Base-by-base conservation (phyloP, 2,329 filamentous ascomycete species). In the Microcera coccophila region DNA sequence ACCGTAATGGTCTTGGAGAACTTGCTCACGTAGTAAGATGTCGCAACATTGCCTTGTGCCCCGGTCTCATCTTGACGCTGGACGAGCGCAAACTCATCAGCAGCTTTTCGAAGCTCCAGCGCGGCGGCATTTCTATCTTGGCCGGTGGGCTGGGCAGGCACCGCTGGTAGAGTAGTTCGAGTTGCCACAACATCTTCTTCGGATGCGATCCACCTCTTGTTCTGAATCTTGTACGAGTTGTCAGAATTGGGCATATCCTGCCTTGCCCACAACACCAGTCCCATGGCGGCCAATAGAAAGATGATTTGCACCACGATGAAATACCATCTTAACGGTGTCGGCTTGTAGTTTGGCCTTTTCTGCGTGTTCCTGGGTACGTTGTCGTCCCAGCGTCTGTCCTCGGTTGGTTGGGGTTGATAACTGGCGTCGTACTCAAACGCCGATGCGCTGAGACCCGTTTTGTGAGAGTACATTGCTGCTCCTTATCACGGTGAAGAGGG, bases 251-350 rank as follows among this genome's bases (percentile, higher is more conserved):
- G 55, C 55, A 59, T 59, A 17, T 44, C 37, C 18, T 49, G 35
- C 32, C 48, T 45, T 5, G 55, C 56, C 50, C 52, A 59, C 10
- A 57, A 22, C 8, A 57, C 48, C 4, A 59, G 41, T 5, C 52
- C 56, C 52, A 56, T 53, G 3, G 45, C 41, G 2, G 26, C 46
- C 33, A 54, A 26, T 24, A 59, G 42, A 32, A 50, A 46, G 8
- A 41, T 10, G 16, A 59, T 47, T 16, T 55, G 42, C 0, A 37
- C 38, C 2, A 50, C 20, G 5, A 59, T 44, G 18, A 53, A 59
- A 39, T 57, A 54, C 56, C 56, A 59, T 44, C 55, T 40, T 19
- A 59, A 34, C 16, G 56, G 52, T 19, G 56, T 59, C 4, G 56
- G 56, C 11, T 44, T 50, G 29, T 59, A 59, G 36, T 56, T 50